Evolutionary conservation across 2,329 filamentous ascomycete species (phyloP).

Genomic region (Colletotrichum sp.): DNA sequence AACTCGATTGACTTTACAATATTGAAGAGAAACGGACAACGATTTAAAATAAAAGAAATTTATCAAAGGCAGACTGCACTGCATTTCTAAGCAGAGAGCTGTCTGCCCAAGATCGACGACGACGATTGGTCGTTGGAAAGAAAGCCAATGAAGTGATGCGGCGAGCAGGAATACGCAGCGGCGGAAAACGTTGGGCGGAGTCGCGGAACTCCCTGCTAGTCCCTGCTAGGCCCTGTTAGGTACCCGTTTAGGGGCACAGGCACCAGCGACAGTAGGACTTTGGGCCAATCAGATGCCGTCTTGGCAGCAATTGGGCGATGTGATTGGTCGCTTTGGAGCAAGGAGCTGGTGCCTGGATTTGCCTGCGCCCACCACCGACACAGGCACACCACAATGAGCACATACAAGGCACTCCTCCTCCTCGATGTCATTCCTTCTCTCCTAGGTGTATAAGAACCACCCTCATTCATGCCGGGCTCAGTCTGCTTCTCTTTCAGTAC

Average conservation of each 20-base stretch:
- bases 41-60: neutral
- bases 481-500: no score
- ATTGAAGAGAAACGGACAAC: neutral
- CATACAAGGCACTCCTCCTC: neutral
- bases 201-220: neutral
- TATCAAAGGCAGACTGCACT: neutral
- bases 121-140: neutral
- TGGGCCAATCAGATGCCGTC: neutral
- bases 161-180: slow-evolving; percentile 4
- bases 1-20: neutral
- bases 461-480: neutral
- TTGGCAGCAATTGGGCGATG: fast-evolving
- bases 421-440: neutral
- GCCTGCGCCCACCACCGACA: neutral
- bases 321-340: neutral
- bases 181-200: slow-evolving; percentile 6
- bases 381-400: neutral
- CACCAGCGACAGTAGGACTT: neutral
- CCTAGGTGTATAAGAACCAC: neutral
- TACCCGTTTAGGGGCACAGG: neutral
- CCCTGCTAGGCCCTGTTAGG: neutral
- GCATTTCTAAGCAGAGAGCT: neutral
- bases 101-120: no score
- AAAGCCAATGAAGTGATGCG: neutral
- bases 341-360: neutral